phyloP scores from a whole-genome alignment of 2,329 filamentous ascomycete species.

The Chaetomiaceae sp. region DNA sequence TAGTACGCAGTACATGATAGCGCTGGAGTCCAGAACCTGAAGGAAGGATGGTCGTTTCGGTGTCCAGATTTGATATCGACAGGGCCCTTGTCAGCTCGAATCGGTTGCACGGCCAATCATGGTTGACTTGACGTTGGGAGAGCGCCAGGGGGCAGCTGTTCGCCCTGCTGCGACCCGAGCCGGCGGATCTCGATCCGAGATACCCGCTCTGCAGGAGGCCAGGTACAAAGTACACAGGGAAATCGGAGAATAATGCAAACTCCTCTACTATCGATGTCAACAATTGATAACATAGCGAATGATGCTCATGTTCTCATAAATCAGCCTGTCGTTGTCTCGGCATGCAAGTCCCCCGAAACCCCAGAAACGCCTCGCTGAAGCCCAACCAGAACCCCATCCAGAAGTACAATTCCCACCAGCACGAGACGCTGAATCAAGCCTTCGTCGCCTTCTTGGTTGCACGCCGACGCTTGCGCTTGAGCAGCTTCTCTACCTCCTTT shows the following conservation, averaged over 20 bases:
- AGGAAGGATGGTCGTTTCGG: slow-evolving; percentile 1
- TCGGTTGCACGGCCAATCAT: slow-evolving; percentile 8
- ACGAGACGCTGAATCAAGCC: not conserved
- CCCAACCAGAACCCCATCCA: not conserved
- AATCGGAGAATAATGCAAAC: too few relatives aligned
- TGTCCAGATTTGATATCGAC: slow-evolving; percentile 12
- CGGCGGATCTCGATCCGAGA: not conserved
- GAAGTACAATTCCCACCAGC: slow-evolving; percentile 4
- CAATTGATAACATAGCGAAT: too few relatives aligned
- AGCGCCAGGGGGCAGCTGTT: slow-evolving; percentile 1
- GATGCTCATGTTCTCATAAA: too few relatives aligned
- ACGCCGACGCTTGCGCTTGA: slow-evolving; percentile 44
- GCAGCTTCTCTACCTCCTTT: slow-evolving; percentile 63
- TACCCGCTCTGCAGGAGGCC: too few relatives aligned
- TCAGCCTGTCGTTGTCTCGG: too few relatives aligned
- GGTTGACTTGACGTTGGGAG: slow-evolving; percentile 12
- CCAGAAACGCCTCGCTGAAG: not conserved
- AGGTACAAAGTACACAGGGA: too few relatives aligned
- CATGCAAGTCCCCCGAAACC: too few relatives aligned
- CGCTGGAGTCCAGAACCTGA: too few relatives aligned
- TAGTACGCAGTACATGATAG: too few relatives aligned
- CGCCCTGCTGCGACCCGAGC: not conserved
- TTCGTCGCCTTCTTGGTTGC: slow-evolving; percentile 7
- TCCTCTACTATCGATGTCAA: too few relatives aligned
- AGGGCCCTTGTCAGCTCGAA: not conserved